Conservation (phyloP, 2,329 filamentous ascomycete species). For the Talaromyces pinophilus region DNA sequence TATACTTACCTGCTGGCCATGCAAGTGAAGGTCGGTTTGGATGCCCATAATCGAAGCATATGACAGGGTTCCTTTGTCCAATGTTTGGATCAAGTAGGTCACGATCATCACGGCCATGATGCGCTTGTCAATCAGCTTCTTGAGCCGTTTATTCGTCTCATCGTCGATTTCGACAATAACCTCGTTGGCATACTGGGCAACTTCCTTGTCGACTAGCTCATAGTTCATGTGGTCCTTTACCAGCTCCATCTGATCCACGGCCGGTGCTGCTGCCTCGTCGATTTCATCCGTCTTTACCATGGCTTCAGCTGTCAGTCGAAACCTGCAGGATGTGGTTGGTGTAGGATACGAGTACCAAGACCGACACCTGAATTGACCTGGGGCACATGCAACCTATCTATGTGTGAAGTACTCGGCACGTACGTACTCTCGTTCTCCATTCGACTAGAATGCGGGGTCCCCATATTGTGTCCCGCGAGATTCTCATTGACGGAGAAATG, state of each 20-base stretch:
- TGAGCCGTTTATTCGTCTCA: constrained; percentile 24
- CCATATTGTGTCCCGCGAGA: background rate
- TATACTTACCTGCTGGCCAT: background rate
- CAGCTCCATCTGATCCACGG: background rate
- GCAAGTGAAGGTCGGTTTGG: constrained; percentile 20
- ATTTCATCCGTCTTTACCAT: background rate
- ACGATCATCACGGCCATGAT: constrained; percentile 24
- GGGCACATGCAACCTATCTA: background rate
- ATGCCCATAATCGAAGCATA: constrained; percentile 25
- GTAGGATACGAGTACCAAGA: background rate
- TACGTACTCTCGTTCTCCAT: background rate
- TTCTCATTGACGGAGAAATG: background rate
- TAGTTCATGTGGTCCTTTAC: constrained; percentile 17
- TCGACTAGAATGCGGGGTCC: background rate
- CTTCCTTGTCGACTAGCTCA: constrained; percentile 62
- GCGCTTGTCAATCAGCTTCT: constrained; percentile 24
- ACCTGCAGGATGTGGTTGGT: background rate
- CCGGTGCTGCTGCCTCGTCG: background rate
- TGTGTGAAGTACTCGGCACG: background rate
- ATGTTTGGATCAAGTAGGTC: constrained; percentile 21
- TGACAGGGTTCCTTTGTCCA: constrained; percentile 23
- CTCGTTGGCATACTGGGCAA: constrained; percentile 67
- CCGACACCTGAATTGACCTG: background rate
- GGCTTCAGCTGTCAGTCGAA: background rate
- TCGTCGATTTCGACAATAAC: constrained; percentile 32